These are phyloP conservation scores for Xylaria castorea DNA, from an alignment of 495 filamentous ascomycete genomes.

Conservation along the genomic window DNA sequence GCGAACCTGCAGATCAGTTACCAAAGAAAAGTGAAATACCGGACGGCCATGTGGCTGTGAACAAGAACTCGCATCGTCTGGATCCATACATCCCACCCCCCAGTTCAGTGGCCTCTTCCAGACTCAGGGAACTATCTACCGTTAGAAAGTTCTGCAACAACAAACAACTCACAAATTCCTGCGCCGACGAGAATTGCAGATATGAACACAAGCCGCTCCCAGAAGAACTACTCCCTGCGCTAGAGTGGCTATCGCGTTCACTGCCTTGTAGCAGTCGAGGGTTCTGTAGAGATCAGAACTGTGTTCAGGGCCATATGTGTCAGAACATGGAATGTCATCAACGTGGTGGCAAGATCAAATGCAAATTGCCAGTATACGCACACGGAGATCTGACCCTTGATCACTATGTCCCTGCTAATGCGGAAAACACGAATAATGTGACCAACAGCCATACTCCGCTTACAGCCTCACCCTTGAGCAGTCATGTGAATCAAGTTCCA, in stretches of 20 bases:
- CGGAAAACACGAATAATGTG: neutral
- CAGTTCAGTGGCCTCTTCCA: constrained; percentile 41
- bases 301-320: constrained; percentile 54
- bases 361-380: constrained; percentile 19
- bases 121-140: constrained; percentile 45
- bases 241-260: constrained; percentile 40
- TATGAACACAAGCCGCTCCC: constrained; percentile 53
- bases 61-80: constrained; percentile 52
- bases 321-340: constrained; percentile 30
- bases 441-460: neutral
- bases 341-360: constrained; percentile 29
- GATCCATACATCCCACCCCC: constrained; percentile 48
- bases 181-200: constrained; percentile 37
- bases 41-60: constrained; percentile 45
- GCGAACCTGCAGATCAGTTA: neutral
- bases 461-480: constrained; percentile 6
- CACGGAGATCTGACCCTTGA: constrained; percentile 16
- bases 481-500: constrained; percentile 19
- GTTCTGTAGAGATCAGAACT: constrained; percentile 48
- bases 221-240: constrained; percentile 47
- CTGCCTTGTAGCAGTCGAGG: constrained; percentile 43
- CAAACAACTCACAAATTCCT: constrained; percentile 46
- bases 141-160: constrained; percentile 51
- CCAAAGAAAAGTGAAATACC: constrained; percentile 38
- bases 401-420: constrained; percentile 13